Conservation (phyloP, 352 stramenopile species). For the Phytophthora hibernalis region DNA sequence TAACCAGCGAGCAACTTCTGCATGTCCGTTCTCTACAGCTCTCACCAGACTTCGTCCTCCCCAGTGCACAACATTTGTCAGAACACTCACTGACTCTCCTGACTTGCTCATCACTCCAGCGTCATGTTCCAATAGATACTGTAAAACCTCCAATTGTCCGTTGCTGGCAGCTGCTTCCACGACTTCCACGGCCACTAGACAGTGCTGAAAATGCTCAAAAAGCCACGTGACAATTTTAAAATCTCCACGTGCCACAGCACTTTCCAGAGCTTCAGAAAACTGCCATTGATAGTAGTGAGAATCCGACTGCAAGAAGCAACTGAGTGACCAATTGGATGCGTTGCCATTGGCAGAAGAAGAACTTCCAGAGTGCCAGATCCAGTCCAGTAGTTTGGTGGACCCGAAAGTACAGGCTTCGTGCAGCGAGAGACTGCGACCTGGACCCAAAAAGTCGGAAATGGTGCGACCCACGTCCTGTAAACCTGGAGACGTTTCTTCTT, state of each 20-base stretch:
- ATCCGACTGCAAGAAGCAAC: slow-evolving; percentile 3
- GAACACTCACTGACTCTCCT: background rate
- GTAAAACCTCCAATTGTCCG: slow-evolving; percentile 10
- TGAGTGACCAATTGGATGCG: slow-evolving; percentile 8
- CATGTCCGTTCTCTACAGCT: slow-evolving; percentile 24
- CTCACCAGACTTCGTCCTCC: slow-evolving; percentile 14
- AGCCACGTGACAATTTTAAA: slow-evolving; percentile 19
- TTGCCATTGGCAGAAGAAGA: background rate
- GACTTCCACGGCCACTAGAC: slow-evolving; percentile 17
- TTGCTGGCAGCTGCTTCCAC: slow-evolving; percentile 16
- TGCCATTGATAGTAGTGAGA: slow-evolving; percentile 25
- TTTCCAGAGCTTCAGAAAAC: slow-evolving; percentile 21
- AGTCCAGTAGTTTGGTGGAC: slow-evolving; percentile 20
- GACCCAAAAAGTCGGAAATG: slow-evolving; percentile 23
- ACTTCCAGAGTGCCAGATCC: slow-evolving; percentile 14
- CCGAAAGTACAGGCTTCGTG: slow-evolving; percentile 15
- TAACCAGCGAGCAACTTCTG: slow-evolving; percentile 12
- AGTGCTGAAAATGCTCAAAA: slow-evolving; percentile 17
- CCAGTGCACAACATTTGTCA: slow-evolving; percentile 18
- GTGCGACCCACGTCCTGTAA: slow-evolving; percentile 9
- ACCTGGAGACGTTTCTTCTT: background rate
- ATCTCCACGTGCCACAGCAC: slow-evolving; percentile 3
- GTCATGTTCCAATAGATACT: slow-evolving; percentile 17
- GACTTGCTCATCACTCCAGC: background rate
- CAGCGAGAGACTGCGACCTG: slow-evolving; percentile 13